Base-by-base conservation (phyloP, 371 early-diverging fungal species). In the Mucor plumbeus region DNA sequence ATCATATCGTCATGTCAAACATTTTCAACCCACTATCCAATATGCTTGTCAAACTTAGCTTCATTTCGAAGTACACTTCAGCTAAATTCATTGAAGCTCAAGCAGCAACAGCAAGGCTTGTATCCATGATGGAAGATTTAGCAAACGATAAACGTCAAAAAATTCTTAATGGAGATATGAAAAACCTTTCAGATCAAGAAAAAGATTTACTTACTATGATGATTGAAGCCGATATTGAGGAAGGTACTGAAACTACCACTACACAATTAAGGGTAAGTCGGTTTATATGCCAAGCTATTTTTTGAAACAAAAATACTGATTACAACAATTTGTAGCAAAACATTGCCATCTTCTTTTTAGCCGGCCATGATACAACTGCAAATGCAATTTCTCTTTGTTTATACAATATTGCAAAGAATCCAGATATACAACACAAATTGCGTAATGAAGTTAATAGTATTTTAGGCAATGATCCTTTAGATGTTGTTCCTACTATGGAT, bases 291-390 rank as follows among this genome's bases (percentile, higher is more conserved):
- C 26, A 26, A 26, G 26, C 3, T 26, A 17, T 57, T 34, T 34
- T 34, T 15, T 19, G 5, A 21, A 26, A 6, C 19, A 7, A 9
- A 38, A 11, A 5, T 9, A 17, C 47, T 21, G 21, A 44, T 77
- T 48, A 38, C 1, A 38, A 72, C 50, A 75, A 80, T 21, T 17
- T 17, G n/a, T 36, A 79, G 78, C 69, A 59, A 41, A 76, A 72
- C 31, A 33, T 82, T 1, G 64, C 69, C 35, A 35, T 68, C 0
- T 78, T 74, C 26, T 76, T 85, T 63, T 59, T 87, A 3, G 90
- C 89, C 21, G 74, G 82, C 2, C 76, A 81, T 56, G 77, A 75
- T 61, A 88, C 87, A 7, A 83, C 89, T 1, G 75, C 88, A 4
- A 76, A 73, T 59, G 71, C 84, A 1, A 19, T 74, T 0, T 43